Percentiles rank a stretch among this genome's conserved stretches.
These are phyloP conservation scores for Saccharomycopsis javanensis DNA, from an alignment of 805 yeast genomes.

Conservation along the genomic window DNA sequence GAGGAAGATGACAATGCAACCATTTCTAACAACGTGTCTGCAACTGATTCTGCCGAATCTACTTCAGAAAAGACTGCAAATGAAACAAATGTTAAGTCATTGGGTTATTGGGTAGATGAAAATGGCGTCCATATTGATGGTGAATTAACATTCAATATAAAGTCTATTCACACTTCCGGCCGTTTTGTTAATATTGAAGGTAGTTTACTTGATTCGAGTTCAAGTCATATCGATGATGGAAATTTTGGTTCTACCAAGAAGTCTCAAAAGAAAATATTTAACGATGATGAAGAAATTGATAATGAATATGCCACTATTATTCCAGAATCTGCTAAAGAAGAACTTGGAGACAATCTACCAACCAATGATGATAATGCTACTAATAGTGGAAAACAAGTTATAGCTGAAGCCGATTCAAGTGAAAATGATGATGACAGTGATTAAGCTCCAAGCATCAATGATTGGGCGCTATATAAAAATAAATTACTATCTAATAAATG, in stretches of 20 bases:
- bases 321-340: slow-evolving; percentile 18
- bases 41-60: slow-evolving; percentile 7
- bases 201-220: slow-evolving; percentile 56
- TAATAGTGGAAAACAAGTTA: slow-evolving; percentile 12
- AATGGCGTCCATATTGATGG: slow-evolving; percentile 72
- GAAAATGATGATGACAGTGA: slow-evolving; percentile 15
- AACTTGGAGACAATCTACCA: slow-evolving; percentile 9
- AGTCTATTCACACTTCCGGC: slow-evolving; percentile 64
- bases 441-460: no score
- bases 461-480: no score
- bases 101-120: slow-evolving; percentile 85
- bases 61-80: slow-evolving; percentile 65
- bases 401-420: slow-evolving; percentile 14
- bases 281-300: slow-evolving; percentile 7
- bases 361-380: slow-evolving; percentile 6
- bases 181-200: slow-evolving; percentile 83
- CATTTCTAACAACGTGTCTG: neutral
- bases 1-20: slow-evolving; percentile 4
- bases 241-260: neutral
- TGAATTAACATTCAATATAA: slow-evolving; percentile 65
- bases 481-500: no score
- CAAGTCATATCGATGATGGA: slow-evolving; percentile 42
- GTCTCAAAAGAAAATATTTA: slow-evolving; percentile 17
- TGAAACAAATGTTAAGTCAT: slow-evolving; percentile 34
- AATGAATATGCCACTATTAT: slow-evolving; percentile 13